Base-by-base conservation (phyloP, 768 basidiomycete species). In the Amanita inopinata region DNA sequence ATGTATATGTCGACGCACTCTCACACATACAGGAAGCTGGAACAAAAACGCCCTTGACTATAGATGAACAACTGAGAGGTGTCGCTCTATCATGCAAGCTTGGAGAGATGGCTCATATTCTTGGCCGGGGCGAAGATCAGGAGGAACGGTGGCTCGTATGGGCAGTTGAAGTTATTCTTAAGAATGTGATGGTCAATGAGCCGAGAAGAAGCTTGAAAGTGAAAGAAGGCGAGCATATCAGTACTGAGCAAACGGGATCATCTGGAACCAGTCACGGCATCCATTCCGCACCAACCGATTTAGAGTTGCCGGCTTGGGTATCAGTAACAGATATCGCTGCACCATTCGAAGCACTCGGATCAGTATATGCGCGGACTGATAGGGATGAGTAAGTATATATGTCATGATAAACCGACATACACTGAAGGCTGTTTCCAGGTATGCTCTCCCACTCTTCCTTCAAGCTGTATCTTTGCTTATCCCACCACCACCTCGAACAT, bases 341-440 rank as follows among this genome's bases (percentile, higher is more conserved):
- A 7, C 82, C 81, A 1, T 64, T 85, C 24, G 81, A 82, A 50
- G 74, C 79, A 0, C 64, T 86, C 3, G 83, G 74, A 1, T 62
- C 69, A 3, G 76, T 77, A 40, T 83, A 84, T 48, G 71, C 73
- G 3, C 61, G 65, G 24, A 61, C 61, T 25, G 80, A 76, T 15
- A 74, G 73, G 43, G 49, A 65, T n/a, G 71, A 78, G 78, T 80
- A 53, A 46, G 73, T 62, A n/a, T 11, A 23, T 19, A 11, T 40
- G 27, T 18, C 40, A 6, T n/a, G 3, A 19, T 19, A 12, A 33
- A 27, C n/a, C 11, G 12, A 19, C 14, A 34, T 20, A 19, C 36
- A 42, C 17, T 35, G 35, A 1, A 9, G 11, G 31, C 2, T 10
- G 17, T 41, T 5, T 54, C 35, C 19, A 84, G 82, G 17, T 78